A percentile compares a stretch with the other conserved stretches of the same genome.
These are phyloP conservation scores for Coemansia sp. DNA, from an alignment of 192 early-diverging fungal genomes.

Conservation along the genomic window DNA sequence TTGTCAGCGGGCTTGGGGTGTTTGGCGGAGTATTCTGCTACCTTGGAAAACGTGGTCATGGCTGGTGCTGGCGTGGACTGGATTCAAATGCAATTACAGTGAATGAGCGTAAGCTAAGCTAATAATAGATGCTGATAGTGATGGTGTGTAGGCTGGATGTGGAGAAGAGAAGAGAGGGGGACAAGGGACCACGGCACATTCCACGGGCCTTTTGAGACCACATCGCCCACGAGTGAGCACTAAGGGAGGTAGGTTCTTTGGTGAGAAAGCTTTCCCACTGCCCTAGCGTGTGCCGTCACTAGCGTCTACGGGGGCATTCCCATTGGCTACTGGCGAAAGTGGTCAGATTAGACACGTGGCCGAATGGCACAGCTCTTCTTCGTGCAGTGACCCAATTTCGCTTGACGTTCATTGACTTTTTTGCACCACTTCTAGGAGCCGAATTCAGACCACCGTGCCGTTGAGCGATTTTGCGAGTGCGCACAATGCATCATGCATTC, in stretches of 20 bases:
- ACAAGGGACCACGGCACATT: not conserved
- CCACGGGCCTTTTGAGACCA: constrained; percentile 1
- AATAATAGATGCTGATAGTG: not conserved
- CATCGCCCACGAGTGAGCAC: not conserved
- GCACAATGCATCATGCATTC: constrained; percentile 75
- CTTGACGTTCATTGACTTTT: not conserved
- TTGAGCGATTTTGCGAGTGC: not conserved
- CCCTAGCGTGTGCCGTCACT: not conserved
- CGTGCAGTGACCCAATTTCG: not conserved
- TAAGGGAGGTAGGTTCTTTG: not conserved
- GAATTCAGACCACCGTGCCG: not conserved
- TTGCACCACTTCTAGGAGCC: not conserved
- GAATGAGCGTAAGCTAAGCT: not conserved
- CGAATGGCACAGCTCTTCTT: not conserved
- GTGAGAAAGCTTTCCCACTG: not conserved
- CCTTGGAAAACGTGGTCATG: constrained; percentile 30
- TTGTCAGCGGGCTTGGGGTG: constrained; percentile 67
- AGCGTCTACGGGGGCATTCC: not conserved
- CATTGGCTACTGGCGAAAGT: not conserved
- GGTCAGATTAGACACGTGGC: not conserved
- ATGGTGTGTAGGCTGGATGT: not conserved
- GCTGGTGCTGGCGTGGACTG: not conserved
- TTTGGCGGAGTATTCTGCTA: constrained; percentile 58
- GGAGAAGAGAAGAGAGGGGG: constrained; percentile 10
- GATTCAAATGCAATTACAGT: not conserved